phyloP scores from a whole-genome alignment of 257 asterid genomes.

The Lithospermum erythrorhizon region DNA sequence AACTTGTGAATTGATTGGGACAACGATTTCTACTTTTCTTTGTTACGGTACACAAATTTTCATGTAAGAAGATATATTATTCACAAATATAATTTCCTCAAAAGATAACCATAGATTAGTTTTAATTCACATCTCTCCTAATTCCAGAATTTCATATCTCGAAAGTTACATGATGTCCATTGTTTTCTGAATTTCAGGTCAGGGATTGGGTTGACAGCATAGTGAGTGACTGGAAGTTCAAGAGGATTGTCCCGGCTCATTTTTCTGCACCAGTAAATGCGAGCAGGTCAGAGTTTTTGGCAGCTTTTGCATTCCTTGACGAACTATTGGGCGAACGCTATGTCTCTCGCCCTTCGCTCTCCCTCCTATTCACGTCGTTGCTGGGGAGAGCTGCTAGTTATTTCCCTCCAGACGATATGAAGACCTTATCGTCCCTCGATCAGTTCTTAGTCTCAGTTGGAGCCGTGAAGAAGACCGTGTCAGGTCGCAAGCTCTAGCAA shows the following conservation, averaged over 20 bases:
- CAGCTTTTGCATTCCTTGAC: constrained; percentile 84
- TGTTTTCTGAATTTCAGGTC: constrained; percentile 40
- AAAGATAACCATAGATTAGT: not conserved
- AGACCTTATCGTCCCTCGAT: constrained; percentile 86
- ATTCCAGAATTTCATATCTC: not conserved
- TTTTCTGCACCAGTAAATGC: constrained; percentile 83
- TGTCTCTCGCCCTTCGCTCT: constrained; percentile 59
- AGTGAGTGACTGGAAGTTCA: constrained; percentile 78
- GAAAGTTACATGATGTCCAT: not conserved
- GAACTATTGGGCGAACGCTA: constrained; percentile 72
- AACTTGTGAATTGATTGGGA: not conserved
- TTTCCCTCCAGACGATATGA: constrained; percentile 95
- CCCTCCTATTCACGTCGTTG: constrained; percentile 60
- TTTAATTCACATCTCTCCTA: not conserved
- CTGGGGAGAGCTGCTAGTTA: constrained; percentile 87
- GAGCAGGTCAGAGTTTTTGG: constrained; percentile 68
- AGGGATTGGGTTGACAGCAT: constrained; percentile 86
- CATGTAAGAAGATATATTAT: too few relatives aligned
- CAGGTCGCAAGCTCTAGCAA: constrained; percentile 59
- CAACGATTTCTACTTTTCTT: too few relatives aligned
- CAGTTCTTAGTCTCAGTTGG: constrained; percentile 83
- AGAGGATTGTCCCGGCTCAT: constrained; percentile 92
- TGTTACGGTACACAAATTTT: too few relatives aligned
- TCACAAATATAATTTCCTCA: not conserved
- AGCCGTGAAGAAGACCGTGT: constrained; percentile 88